These are phyloP conservation scores for Anacardium occidentale DNA, from an alignment of 345 rosid genomes.

Conservation along the genomic window DNA sequence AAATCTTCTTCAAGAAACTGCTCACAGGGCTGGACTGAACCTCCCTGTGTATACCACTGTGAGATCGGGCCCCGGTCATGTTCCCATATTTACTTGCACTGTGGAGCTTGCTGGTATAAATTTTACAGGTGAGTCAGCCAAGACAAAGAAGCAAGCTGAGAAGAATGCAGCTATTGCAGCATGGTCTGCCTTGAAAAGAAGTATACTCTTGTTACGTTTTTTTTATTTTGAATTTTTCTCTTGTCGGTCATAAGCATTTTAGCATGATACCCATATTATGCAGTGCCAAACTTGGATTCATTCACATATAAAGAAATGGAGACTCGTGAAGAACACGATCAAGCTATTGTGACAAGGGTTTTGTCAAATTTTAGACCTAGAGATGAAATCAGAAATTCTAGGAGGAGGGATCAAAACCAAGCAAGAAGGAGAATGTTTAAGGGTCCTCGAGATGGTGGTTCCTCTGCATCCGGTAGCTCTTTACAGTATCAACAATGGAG, in stretches of 20 bases:
- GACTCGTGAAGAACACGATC: conserved; percentile 50
- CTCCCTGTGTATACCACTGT: conserved; percentile 65
- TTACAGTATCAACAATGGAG: conserved; percentile 39
- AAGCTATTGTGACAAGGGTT: conserved; percentile 49
- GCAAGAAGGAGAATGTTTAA: conserved; percentile 50
- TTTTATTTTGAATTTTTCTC: not conserved
- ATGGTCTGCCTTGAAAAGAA: conserved; percentile 69
- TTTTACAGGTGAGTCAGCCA: conserved; percentile 62
- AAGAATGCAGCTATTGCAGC: conserved; percentile 76
- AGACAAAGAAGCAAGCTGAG: conserved; percentile 82
- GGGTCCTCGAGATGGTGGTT: conserved; percentile 22
- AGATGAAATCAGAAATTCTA: conserved; percentile 38
- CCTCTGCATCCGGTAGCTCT: conserved; percentile 26
- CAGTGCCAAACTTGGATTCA: conserved; percentile 51
- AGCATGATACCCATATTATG: conserved; percentile 10
- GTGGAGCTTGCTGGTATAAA: conserved; percentile 73
- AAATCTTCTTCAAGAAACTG: conserved; percentile 76
- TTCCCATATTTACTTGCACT: conserved; percentile 55
- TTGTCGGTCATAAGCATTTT: not conserved
- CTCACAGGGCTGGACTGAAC: conserved; percentile 70
- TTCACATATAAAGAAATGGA: conserved; percentile 33
- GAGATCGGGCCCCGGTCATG: conserved; percentile 74
- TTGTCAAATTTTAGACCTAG: conserved; percentile 52
- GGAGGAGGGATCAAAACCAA: conserved; percentile 46
- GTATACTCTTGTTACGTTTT: conserved; percentile 20